Evolutionary conservation across 768 basidiomycete genomes (phyloP), one percentile per base, ranked within the genome.

Genomic region (Asterophora parasitica): DNA sequence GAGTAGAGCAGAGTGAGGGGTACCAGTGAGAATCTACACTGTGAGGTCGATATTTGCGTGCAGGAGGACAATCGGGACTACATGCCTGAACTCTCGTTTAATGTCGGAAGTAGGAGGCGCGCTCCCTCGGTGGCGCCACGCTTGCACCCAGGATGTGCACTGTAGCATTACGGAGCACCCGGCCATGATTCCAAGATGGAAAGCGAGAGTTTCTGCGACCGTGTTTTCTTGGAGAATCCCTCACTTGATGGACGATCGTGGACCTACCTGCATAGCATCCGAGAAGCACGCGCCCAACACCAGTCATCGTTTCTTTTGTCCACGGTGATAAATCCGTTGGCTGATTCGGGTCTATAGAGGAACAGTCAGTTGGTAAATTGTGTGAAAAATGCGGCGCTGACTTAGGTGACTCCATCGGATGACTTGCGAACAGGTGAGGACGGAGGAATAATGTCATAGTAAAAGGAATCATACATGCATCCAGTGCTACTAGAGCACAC

Each of bases 1-100:
- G 89, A 89, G 58, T 92, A 92, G 61, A 91, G 75, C 4, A 92
- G 69, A 10, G 81, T 81, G n/a, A 92, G 72, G 3, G 90, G 83
- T 33, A 92, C 77, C 30, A 89, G 74, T 0, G 86, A 85, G 44
- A 83, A 75, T 55, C 87, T 88, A 52, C 8, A 11, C 35, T 26
- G 20, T 6, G 6, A 23, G 23, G 23, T 23, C 23, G 23, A 23
- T 23, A 23, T 23, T 23, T 23, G 23, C 3, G 3, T 23, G 23
- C 23, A 23, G 23, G 23, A 23, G 23, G 23, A 23, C 6, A 23
- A 23, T 28, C n/a, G 23, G 30, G 30, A 31, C 30, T 3, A 50
- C 63, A 39, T 27, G 82, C 84, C 75, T 74, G 61, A 88, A 87
- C 62, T 88, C 78, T 44, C 73, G 69, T 32, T 76, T 76, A 37